Evolutionary conservation across 768 basidiomycete genomes (phyloP), one percentile per base, ranked within the genome.

Genomic region (Termitomyces titanicus): DNA sequence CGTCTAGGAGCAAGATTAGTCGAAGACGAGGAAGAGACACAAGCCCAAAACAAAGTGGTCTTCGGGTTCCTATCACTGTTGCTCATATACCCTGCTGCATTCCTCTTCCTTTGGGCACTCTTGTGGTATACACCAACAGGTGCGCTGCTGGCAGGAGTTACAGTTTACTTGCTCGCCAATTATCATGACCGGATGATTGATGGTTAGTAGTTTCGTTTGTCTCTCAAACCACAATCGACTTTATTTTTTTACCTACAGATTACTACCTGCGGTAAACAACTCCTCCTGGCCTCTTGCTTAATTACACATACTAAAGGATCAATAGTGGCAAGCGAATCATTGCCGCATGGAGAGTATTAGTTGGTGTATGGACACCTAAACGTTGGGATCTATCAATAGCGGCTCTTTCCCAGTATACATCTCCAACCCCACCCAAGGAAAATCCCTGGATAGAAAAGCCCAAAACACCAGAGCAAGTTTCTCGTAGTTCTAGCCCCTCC

Each of bases 1-100:
- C 78, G 85, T 29, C 64, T 87, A 49, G 93, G 92, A 43, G 89
- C 88, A 18, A 73, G 80, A 44, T 72, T 96, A 35, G 85, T 81
- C 34, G 80, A 89, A 64, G 84, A 93, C 57, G 94, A 98, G 67
- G 88, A 98, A 69, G 96, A 98, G 69, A 89, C 92, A 11, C 88
- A 92, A 69, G 97, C 96, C 42, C 95, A 98, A 78, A 98, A 93
- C 77, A 99, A 99, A 77, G 83, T 97, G 43, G 86, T 90, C 12
- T 87, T 96, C 63, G 94, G 94, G 1, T 64, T 96, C 34, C 69
- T 97, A 51, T 82, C 89, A 37, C 71, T 89, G 54, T 64, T 92
- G 52, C 65, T 84, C 59, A 85, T 89, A 40, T 97, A 98, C 74
- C 86, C 92, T 20, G 68, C 84, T n/a, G 71, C 86, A 33, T 98